Evolutionary conservation across 73 alveolate species (phyloP), one percentile per base, ranked within the genome.

Genomic region (Stentor roeselii): DNA sequence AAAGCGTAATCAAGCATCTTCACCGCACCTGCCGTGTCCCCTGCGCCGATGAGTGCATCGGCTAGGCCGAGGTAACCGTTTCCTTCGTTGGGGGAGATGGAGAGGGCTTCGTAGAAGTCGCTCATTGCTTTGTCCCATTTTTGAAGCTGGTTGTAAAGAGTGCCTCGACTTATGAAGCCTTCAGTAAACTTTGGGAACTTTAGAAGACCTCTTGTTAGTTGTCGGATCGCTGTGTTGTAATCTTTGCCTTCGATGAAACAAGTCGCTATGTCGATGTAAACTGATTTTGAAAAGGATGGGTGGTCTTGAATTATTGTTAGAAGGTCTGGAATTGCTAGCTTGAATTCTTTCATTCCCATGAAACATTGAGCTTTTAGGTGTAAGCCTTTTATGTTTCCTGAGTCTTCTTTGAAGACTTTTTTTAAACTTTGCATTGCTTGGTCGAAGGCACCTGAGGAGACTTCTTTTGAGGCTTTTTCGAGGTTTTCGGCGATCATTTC

Each of bases 151-250:
- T 80, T 84, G 59, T 75, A 77, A 2, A 88, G 41, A 75, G 82
- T 88, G 2, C 93, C 93, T 83, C 93, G 67, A 14, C 78, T 83
- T 27, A 88, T 83, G 32, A 83, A 88, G 3, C 90, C 93, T 83
- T 88, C 93, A 74, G 75, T 61, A 76, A 83, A 88, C 83, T 77
- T 85, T n/a, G 93, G 90, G 39, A 75, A 85, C 59, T 82, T 84
- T 4, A 21, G 38, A 0, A 88, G 42, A 4, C 86, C 93, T 88
- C 87, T 88, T 3, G 84, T 75, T 88, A 88, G 50, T 90, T 88
- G 88, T 40, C 38, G 34, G 32, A 75, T 83, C 37, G 60, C 41
- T 58, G 39, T 3, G 0, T 27, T 80, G 6, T 32, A 61, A 82
- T 88, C 83, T 39, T 83, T 80, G 42, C 77, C n/a, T 31, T 82